Evolutionary conservation across 2,329 filamentous ascomycete species (phyloP).

Genomic region (Penicillium sp.): DNA sequence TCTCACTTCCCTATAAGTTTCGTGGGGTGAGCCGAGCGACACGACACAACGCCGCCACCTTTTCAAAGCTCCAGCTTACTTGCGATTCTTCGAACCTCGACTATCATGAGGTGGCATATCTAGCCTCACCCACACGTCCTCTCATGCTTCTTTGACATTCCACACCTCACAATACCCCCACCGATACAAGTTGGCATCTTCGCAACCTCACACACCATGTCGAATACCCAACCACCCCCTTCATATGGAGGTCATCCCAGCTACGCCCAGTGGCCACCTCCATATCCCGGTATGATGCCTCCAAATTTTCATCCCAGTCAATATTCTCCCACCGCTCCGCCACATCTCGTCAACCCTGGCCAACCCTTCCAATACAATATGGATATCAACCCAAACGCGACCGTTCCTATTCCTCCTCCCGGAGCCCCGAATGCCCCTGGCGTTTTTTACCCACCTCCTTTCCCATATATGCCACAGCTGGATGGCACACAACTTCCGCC

Average conservation of each 20-base stretch:
- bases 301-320: slow-evolving; percentile 32
- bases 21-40: too few species aligned
- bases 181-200: background rate
- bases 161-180: background rate
- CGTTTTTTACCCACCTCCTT: slow-evolving; percentile 34
- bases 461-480: slow-evolving; percentile 38
- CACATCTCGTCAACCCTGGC: slow-evolving; percentile 17
- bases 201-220: slow-evolving; percentile 42
- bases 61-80: background rate
- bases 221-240: slow-evolving; percentile 50
- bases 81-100: background rate
- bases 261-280: slow-evolving; percentile 44
- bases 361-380: slow-evolving; percentile 29
- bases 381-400: slow-evolving; percentile 27
- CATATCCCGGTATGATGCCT: slow-evolving; percentile 32
- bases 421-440: slow-evolving; percentile 26
- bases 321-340: slow-evolving; percentile 28
- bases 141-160: background rate
- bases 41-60: background rate
- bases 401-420: slow-evolving; percentile 36
- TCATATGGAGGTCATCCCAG: slow-evolving; percentile 45
- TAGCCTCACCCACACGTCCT: slow-evolving; percentile 6
- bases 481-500: slow-evolving; percentile 35
- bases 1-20: too few species aligned
- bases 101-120: slow-evolving; percentile 27